Conservation (phyloP, 192 early-diverging fungal species). For the Linnemannia schmuckeri region DNA sequence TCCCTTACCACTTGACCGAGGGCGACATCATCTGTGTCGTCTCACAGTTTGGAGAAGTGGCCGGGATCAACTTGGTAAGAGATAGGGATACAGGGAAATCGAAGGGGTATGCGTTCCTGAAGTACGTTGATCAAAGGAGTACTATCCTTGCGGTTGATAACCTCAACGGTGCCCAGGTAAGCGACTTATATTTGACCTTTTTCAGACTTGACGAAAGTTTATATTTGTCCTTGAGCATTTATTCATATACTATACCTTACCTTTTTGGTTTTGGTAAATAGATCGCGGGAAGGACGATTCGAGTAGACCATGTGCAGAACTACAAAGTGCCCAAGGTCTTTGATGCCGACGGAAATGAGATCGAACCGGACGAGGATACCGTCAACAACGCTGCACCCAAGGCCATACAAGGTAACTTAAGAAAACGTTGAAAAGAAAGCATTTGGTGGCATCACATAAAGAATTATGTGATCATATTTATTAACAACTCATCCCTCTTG, state of each 20-base stretch:
- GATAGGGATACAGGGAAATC: constrained; percentile 90
- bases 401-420: constrained; percentile 44
- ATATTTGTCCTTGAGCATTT: background rate
- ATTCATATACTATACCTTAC: background rate
- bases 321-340: constrained; percentile 74
- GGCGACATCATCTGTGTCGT: constrained; percentile 95
- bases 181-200: background rate
- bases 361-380: constrained; percentile 50
- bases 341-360: constrained; percentile 64
- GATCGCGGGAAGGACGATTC: constrained; percentile 68
- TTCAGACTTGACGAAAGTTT: background rate
- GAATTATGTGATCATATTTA: background rate
- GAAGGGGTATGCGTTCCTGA: constrained; percentile 89
- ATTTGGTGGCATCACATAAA: background rate
- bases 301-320: constrained; percentile 81
- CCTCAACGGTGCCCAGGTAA: constrained; percentile 83
- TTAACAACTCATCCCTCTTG: background rate
- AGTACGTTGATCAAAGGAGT: constrained; percentile 93
- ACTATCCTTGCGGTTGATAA: constrained; percentile 97
- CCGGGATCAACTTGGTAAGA: constrained; percentile 90
- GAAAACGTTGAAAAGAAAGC: background rate
- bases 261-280: constrained; percentile 24
- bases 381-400: constrained; percentile 54
- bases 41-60: constrained; percentile 94
- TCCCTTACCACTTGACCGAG: constrained; percentile 89